Conservation (phyloP, 257 asterid species). For the Solanum arcanum region DNA sequence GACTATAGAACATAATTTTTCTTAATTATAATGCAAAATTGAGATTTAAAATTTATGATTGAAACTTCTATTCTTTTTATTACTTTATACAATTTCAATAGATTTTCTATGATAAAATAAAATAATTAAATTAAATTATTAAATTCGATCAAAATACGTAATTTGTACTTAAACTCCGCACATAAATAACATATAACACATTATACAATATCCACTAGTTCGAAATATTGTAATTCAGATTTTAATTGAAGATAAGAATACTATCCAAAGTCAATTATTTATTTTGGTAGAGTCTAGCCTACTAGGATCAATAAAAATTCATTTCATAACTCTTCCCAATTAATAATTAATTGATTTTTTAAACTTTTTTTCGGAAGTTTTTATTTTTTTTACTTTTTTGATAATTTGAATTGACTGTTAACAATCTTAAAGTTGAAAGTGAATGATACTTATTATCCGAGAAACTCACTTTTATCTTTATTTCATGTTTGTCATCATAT, state of each 20-base stretch:
- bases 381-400: too few species aligned
- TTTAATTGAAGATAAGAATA: not conserved
- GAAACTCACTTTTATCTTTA: not conserved
- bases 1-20: not conserved
- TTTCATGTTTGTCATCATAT: not conserved
- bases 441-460: too few species aligned
- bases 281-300: not conserved
- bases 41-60: not conserved
- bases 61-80: not conserved
- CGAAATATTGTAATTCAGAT: not conserved
- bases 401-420: too few species aligned
- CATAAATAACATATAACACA: not conserved
- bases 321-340: not conserved
- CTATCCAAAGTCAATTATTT: not conserved
- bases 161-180: not conserved
- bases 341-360: not conserved
- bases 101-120: not conserved
- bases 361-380: too few species aligned
- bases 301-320: not conserved
- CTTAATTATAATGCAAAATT: too few species aligned
- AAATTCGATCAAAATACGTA: not conserved
- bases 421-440: too few species aligned
- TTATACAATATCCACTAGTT: not conserved
- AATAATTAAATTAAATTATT: not conserved
- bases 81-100: not conserved